Conservation (phyloP, 1,139 yeast genomes). For the Casaregolazyma suthepensis region DNA sequence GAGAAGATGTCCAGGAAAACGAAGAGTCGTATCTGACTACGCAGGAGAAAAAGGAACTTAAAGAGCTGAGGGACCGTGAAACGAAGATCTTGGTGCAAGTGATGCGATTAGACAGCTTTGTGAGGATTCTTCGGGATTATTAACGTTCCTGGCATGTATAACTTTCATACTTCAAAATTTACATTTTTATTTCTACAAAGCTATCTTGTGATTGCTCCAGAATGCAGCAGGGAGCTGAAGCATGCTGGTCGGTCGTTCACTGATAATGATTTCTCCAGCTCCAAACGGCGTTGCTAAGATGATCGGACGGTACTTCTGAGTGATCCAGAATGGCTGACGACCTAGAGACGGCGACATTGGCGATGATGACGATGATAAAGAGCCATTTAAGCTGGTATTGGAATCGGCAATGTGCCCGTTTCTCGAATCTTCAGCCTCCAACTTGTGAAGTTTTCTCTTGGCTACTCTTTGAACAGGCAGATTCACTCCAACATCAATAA, state of each 20-base stretch:
- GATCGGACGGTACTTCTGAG: conserved; percentile 71
- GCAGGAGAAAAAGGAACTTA: conserved; percentile 67
- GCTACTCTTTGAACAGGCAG: conserved; percentile 42
- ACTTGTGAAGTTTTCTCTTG: conserved; percentile 52
- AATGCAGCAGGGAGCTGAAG: conserved; percentile 69
- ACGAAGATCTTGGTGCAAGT: conserved; percentile 32
- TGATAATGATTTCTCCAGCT: conserved; percentile 55
- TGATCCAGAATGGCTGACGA: conserved; percentile 57
- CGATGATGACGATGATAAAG: neutral
- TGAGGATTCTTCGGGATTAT: conserved; percentile 37
- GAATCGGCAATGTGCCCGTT: conserved; percentile 14
- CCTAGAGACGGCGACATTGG: conserved; percentile 9
- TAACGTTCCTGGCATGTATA: conserved; percentile 13
- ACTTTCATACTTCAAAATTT: neutral
- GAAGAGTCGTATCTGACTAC: conserved; percentile 70
- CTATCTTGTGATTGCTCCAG: conserved; percentile 57
- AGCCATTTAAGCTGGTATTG: conserved; percentile 4
- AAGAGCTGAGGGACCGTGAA: conserved; percentile 39
- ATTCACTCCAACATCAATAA: conserved; percentile 60
- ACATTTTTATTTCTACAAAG: conserved; percentile 30
- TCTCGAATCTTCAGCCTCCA: conserved; percentile 37
- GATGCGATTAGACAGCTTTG: conserved; percentile 32
- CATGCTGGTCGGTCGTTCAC: conserved; percentile 69
- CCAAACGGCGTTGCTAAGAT: conserved; percentile 56
- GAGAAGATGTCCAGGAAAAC: conserved; percentile 85